phyloP scores from a whole-genome alignment of 257 asterid species.

The Nicotiana tomentosiformis region DNA sequence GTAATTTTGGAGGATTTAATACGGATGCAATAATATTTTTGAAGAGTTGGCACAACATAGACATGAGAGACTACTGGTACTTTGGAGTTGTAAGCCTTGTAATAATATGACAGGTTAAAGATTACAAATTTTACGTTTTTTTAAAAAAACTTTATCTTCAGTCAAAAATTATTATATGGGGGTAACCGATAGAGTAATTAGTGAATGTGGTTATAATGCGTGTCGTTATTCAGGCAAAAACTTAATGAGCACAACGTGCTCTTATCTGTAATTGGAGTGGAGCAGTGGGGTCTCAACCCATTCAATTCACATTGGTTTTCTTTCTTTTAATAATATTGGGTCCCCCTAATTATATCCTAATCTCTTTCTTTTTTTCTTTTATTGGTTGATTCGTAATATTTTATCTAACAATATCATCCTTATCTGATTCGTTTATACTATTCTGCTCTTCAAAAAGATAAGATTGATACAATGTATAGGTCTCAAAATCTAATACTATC shows the following conservation, averaged over 20 bases:
- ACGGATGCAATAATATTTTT: fast-evolving
- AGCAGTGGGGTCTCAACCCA: neutral
- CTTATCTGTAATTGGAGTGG: neutral
- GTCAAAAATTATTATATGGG: too few relatives aligned
- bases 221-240: neutral
- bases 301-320: neutral
- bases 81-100: too few relatives aligned
- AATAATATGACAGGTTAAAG: too few relatives aligned
- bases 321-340: neutral
- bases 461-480: neutral
- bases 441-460: neutral
- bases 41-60: too few relatives aligned
- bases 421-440: neutral
- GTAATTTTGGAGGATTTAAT: fast-evolving
- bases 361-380: neutral
- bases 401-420: neutral
- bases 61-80: too few relatives aligned
- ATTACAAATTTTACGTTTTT: too few relatives aligned
- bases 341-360: neutral
- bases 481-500: neutral
- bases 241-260: neutral
- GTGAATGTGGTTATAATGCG: too few relatives aligned
- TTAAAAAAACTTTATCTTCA: too few relatives aligned
- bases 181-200: too few relatives aligned
- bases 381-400: neutral